Evolutionary conservation across 2,329 filamentous ascomycete species (phyloP).

Genomic region (Neoscytalidium dimidiatum): DNA sequence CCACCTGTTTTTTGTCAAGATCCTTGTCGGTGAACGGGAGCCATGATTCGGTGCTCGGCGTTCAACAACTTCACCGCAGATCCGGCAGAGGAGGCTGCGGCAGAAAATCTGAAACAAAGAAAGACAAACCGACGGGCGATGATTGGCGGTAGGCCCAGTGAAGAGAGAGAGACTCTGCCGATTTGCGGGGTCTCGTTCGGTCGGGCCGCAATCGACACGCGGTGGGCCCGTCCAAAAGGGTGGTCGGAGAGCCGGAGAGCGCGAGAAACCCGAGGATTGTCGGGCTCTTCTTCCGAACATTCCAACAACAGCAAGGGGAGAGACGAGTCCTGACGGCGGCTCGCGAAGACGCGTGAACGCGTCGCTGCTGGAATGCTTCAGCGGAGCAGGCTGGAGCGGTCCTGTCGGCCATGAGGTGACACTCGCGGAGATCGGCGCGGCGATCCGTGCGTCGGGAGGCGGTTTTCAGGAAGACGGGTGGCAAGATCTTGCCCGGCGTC

Average conservation of each 20-base stretch:
- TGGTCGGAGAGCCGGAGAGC: background rate
- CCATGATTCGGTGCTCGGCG: background rate
- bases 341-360: too few relatives aligned
- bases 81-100: background rate
- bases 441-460: background rate
- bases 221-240: background rate
- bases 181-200: slow-evolving; percentile 1
- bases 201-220: slow-evolving; percentile 12
- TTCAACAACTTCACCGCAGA: background rate
- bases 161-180: background rate
- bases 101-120: background rate
- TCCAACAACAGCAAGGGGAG: too few relatives aligned
- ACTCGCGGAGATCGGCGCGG: background rate
- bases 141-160: background rate
- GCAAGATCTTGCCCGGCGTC: background rate
- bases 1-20: background rate
- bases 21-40: background rate
- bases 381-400: background rate
- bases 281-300: background rate
- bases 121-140: background rate
- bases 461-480: background rate
- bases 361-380: background rate
- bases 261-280: background rate
- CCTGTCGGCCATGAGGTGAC: background rate
- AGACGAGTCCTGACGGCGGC: too few relatives aligned